These are phyloP conservation scores for Diaporthe longicolla DNA, from an alignment of 2,329 filamentous ascomycete genomes.

Conservation along the genomic window DNA sequence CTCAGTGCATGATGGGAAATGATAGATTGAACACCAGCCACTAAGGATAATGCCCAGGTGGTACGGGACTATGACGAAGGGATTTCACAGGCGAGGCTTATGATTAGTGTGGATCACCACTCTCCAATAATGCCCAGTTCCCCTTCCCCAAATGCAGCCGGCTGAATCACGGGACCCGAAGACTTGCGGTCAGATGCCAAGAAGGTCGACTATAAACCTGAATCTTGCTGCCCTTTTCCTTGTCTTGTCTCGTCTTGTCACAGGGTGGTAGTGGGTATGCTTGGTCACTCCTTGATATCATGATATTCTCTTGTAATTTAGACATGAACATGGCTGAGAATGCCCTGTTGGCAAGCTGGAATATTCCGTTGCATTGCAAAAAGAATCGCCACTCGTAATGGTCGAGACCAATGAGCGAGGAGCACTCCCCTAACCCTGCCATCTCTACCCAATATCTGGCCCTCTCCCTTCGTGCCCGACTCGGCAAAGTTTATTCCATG, in stretches of 20 bases:
- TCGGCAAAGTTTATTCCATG: constrained; percentile 5
- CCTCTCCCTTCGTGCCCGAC: not conserved
- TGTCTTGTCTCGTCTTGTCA: not conserved
- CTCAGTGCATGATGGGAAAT: not conserved
- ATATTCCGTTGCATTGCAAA: not conserved
- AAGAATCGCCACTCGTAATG: not conserved
- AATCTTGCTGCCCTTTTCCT: constrained; percentile 4
- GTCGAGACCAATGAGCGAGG: not conserved
- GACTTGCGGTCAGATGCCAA: constrained; percentile 33
- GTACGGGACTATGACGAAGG: constrained; percentile 35
- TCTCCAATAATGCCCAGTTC: not conserved
- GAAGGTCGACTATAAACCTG: constrained; percentile 4
- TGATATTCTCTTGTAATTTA: not conserved
- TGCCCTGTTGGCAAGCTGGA: not conserved
- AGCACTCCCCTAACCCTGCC: constrained; percentile 13
- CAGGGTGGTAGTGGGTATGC: not conserved
- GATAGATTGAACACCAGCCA: not conserved
- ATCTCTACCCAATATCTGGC: not conserved
- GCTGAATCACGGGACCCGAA: constrained; percentile 33
- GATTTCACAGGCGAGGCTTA: constrained; percentile 40
- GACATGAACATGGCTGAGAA: not conserved
- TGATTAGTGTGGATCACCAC: constrained; percentile 39
- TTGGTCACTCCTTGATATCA: not conserved
- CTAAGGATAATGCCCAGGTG: constrained; percentile 1
- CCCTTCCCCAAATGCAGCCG: not conserved